Base-by-base conservation (phyloP, 768 basidiomycete genomes). In the Suillus spraguei region DNA sequence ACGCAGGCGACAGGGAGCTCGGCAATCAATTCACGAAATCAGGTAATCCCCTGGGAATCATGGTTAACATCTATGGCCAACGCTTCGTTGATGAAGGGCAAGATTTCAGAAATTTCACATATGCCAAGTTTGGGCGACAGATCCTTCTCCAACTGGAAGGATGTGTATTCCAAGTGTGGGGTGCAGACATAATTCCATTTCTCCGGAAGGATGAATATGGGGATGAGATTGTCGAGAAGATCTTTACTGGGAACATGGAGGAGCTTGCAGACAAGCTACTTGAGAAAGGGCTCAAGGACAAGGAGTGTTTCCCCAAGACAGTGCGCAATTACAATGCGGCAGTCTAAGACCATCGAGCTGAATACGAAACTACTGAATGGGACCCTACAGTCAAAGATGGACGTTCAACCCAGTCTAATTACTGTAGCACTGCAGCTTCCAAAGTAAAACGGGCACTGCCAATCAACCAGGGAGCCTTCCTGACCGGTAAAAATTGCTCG, bases 1-100 rank as follows among this genome's bases (percentile, higher is more conserved):
- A 85, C 38, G 70, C 75, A 17, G 88, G 89, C 22, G 79, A 85
- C 62, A 83, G 87, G 58, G 77, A 78, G 54, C 72, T 88, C 61
- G 88, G 85, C 63, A 90, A 91, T 70, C 87, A 88, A 65, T 88
- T 80, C 72, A 90, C 89, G 8, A 90, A 90, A 72, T 89, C 88
- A 11, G 87, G 89, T 1, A 90, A 90, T 68, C 88, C 89, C 3
- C 76, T 89, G 11, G 88, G 89, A 2, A 79, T 91, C 64, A 90
- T 89, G 88, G 73, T 89, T 32, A 91, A 89, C 68, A 69, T 78
- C 0, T 64, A 72, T 2, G 89, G 89, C 5, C 66, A 72, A 59
- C 80, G 89, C 17, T 91, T 90, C 66, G 88, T 89, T 42, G 87
- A 91, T 65, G 89, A 90, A 72, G 89, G 88, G 42, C 83, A 82